phyloP scores from a whole-genome alignment of 2,329 filamentous ascomycete genomes.

The Colletotrichum sublineola region DNA sequence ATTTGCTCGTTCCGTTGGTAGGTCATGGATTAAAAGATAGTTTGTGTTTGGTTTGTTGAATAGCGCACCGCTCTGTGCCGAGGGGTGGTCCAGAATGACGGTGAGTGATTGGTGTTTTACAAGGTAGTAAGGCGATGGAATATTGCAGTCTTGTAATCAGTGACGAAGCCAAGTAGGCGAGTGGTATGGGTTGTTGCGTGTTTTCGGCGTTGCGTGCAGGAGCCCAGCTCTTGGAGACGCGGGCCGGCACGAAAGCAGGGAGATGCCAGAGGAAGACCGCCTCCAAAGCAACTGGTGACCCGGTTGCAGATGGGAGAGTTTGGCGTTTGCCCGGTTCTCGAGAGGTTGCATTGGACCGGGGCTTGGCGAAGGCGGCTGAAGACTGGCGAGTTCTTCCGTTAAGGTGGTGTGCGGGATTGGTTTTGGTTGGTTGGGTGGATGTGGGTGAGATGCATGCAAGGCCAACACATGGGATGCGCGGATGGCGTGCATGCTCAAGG shows the following conservation, averaged over 20 bases:
- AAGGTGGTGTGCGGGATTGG: not conserved
- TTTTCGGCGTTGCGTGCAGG: slow-evolving; percentile 25
- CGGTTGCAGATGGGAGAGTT: not conserved
- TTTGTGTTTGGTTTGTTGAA: slow-evolving; percentile 7
- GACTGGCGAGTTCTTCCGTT: slow-evolving; percentile 3
- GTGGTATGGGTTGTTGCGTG: slow-evolving; percentile 8
- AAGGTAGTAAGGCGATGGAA: slow-evolving; percentile 24
- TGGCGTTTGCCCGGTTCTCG: slow-evolving; percentile 7
- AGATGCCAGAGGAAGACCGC: not conserved
- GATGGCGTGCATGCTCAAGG: slow-evolving; percentile 35
- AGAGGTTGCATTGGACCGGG: slow-evolving; percentile 13
- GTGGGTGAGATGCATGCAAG: slow-evolving; percentile 31
- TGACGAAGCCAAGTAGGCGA: slow-evolving; percentile 30
- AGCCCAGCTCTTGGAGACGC: slow-evolving; percentile 39
- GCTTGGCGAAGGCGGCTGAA: slow-evolving; percentile 23
- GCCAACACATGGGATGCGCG: slow-evolving; percentile 32
- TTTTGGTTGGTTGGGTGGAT: slow-evolving; percentile 10
- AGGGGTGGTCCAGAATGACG: slow-evolving; percentile 12
- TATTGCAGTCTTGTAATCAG: slow-evolving; percentile 29
- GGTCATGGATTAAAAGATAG: slow-evolving; percentile 41
- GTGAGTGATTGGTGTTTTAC: slow-evolving; percentile 11
- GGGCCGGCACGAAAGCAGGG: slow-evolving; percentile 37
- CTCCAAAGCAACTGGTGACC: not conserved
- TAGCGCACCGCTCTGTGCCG: not conserved
- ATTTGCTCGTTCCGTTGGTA: slow-evolving; percentile 37